A percentile compares a stretch with the other conserved stretches of the same genome.
Evolutionary conservation across 2,329 filamentous ascomycete species (phyloP).

Genomic region (Cercospora sesami): DNA sequence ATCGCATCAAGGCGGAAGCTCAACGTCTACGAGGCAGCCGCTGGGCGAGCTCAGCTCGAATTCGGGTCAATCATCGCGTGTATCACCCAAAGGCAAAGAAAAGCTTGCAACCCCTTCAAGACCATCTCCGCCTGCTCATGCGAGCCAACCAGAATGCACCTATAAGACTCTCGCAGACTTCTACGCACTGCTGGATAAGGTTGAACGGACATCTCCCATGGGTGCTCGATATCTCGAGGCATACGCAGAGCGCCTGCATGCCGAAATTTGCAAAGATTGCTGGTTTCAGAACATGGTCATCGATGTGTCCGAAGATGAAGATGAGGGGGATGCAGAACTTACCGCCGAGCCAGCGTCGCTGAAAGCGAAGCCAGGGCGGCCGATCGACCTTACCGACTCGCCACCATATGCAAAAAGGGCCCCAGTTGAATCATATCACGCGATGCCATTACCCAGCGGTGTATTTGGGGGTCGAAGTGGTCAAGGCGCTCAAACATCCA

Average conservation of each 20-base stretch:
- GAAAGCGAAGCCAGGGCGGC: background rate
- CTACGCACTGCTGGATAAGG: conserved; percentile 28
- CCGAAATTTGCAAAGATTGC: conserved; percentile 24
- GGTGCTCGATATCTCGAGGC: conserved; percentile 26
- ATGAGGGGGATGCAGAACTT: background rate
- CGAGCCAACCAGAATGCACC: conserved; percentile 4
- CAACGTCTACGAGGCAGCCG: background rate
- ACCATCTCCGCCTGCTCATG: conserved; percentile 11
- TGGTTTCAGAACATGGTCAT: conserved; percentile 23
- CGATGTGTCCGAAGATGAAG: background rate
- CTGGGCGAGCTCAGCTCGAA: conserved; percentile 15
- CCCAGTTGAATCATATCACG: background rate
- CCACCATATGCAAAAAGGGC: background rate
- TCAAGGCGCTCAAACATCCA: background rate
- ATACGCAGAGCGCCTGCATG: conserved; percentile 26
- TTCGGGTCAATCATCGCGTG: conserved; percentile 10
- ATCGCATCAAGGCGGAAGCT: background rate
- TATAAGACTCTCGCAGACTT: conserved; percentile 23
- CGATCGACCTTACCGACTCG: background rate
- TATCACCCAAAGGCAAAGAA: conserved; percentile 15
- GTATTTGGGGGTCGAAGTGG: too few species aligned
- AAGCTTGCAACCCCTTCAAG: background rate
- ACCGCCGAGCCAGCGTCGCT: background rate
- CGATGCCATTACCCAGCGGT: background rate
- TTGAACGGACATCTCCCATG: conserved; percentile 26